phyloP scores from a whole-genome alignment of 73 alveolate genomes.

The Paramecium tetraurelia region DNA sequence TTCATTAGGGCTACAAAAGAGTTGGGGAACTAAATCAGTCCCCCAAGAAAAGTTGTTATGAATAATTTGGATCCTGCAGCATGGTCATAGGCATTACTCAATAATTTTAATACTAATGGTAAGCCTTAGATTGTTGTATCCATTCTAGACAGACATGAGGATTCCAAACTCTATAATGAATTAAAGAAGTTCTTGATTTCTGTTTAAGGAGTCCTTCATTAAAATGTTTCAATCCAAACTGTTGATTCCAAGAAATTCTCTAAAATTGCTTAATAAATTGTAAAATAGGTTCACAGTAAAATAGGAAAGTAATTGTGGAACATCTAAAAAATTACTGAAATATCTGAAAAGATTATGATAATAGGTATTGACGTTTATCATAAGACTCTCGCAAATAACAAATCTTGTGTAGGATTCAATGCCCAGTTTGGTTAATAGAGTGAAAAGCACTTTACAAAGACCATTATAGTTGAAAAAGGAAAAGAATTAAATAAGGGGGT shows the following conservation, averaged over 20 bases:
- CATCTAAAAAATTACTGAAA: neutral
- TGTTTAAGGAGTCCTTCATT: neutral
- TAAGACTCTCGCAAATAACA: neutral
- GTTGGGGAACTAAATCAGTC: neutral
- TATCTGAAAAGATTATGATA: slow-evolving; percentile 59
- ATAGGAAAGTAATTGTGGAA: neutral
- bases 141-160: neutral
- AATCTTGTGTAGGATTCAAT: slow-evolving; percentile 62
- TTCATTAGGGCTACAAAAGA: neutral
- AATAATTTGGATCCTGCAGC: neutral
- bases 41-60: neutral
- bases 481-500: neutral
- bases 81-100: neutral
- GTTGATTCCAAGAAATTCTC: neutral
- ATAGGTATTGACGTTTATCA: slow-evolving; percentile 65
- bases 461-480: slow-evolving; percentile 13
- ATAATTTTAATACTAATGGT: neutral
- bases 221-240: neutral
- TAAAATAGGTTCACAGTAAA: neutral
- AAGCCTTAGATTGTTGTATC: neutral
- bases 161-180: neutral
- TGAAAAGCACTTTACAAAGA: slow-evolving; percentile 52
- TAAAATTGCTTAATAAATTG: neutral
- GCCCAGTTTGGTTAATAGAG: slow-evolving; percentile 56
- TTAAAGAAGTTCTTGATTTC: neutral